A percentile compares a stretch with the other conserved stretches of the same genome.
Evolutionary conservation across 305 asterid genomes (phyloP).

Genomic region (Fraxinus platypoda): DNA sequence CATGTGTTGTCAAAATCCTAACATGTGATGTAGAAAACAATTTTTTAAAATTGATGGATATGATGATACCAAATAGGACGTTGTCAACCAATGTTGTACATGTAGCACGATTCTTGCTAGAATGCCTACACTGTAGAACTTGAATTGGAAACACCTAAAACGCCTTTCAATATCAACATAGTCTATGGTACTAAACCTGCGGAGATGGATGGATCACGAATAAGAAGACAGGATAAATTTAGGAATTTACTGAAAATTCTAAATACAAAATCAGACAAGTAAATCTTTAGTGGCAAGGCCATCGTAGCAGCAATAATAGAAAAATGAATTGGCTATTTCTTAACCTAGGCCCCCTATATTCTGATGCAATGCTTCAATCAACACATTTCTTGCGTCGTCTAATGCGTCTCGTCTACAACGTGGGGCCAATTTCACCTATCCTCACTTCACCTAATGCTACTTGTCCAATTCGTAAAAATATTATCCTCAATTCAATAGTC

Average conservation of each 20-base stretch:
- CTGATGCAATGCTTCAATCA: background rate
- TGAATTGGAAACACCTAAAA: background rate
- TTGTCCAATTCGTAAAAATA: background rate
- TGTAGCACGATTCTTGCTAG: too few relatives aligned
- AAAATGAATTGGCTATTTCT: background rate
- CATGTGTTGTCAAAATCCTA: too few relatives aligned
- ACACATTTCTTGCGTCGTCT: background rate
- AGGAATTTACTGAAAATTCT: too few relatives aligned
- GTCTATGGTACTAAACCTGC: background rate
- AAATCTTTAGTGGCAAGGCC: background rate
- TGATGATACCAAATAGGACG: too few relatives aligned
- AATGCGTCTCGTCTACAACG: constrained; percentile 2
- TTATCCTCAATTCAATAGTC: background rate
- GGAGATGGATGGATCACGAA: background rate
- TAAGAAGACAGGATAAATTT: background rate
- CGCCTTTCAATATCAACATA: background rate
- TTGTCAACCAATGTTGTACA: too few relatives aligned
- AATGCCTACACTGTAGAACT: background rate
- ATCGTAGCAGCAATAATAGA: background rate
- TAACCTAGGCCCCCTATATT: background rate
- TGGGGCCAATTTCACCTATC: background rate
- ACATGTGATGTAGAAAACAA: too few relatives aligned
- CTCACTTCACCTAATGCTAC: background rate
- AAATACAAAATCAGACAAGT: background rate
- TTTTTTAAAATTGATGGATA: too few relatives aligned